Evolutionary conservation across 371 early-diverging fungal species (phyloP).

Genomic region (Cladochytrium tenue): DNA sequence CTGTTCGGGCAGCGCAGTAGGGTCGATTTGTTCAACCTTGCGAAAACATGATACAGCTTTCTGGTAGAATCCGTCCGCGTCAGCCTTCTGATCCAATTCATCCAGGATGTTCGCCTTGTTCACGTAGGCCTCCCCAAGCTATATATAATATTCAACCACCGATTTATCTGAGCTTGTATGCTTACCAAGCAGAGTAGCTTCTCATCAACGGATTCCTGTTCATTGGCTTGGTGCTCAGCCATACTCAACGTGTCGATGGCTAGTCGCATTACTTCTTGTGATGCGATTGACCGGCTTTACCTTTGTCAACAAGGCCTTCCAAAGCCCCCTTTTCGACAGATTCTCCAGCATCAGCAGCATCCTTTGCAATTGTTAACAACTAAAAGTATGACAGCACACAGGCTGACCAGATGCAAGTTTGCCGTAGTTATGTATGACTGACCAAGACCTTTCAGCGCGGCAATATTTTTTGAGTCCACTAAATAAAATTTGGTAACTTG

Average conservation of each 20-base stretch:
- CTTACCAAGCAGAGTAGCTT: too few species aligned
- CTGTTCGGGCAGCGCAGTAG: conserved; percentile 33
- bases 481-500: too few species aligned
- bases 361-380: neutral
- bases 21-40: conserved; percentile 26
- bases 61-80: conserved; percentile 29
- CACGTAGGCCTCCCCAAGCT: conserved; percentile 38
- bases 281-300: neutral
- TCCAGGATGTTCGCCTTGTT: conserved; percentile 41
- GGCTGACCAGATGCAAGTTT: neutral
- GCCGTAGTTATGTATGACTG: neutral
- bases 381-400: neutral
- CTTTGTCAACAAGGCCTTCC: neutral
- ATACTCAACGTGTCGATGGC: too few species aligned
- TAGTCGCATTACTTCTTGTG: too few species aligned
- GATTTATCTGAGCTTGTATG: too few species aligned
- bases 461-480: neutral
- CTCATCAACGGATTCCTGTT: too few species aligned
- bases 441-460: neutral
- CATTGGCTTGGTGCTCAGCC: too few species aligned
- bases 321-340: neutral
- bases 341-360: neutral
- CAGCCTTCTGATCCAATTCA: conserved; percentile 23
- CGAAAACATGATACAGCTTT: conserved; percentile 38
- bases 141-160: too few species aligned